Conservation (phyloP, 2,329 filamentous ascomycete species). For the Nothomitra cinnamomea region DNA sequence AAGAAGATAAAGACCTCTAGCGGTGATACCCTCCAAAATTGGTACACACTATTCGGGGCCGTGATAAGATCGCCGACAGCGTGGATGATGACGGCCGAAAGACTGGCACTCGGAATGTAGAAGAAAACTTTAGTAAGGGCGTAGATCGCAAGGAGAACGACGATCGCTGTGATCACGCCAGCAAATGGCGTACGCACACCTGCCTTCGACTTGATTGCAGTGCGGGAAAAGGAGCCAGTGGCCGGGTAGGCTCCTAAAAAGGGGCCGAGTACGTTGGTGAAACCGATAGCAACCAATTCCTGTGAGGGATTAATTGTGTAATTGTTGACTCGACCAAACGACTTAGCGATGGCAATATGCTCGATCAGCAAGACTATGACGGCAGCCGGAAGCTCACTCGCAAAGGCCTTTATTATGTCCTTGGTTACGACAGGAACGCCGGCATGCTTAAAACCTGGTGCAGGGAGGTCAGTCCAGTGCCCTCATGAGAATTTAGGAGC, state of each 20-base stretch:
- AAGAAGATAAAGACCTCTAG: conserved; percentile 88
- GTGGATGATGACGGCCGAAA: conserved; percentile 87
- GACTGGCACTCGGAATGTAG: conserved; percentile 69
- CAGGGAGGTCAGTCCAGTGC: background rate
- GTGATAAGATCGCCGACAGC: conserved; percentile 88
- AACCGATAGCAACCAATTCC: conserved; percentile 85
- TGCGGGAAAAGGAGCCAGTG: conserved; percentile 90
- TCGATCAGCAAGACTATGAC: conserved; percentile 94
- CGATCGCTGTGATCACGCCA: conserved; percentile 68
- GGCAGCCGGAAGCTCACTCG: conserved; percentile 58
- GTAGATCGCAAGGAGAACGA: conserved; percentile 83
- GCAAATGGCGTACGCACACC: conserved; percentile 84
- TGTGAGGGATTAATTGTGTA: conserved; percentile 93
- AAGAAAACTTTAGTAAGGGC: conserved; percentile 78
- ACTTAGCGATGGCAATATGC: conserved; percentile 94
- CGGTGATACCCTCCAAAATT: conserved; percentile 89
- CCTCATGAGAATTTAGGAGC: background rate
- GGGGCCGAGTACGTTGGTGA: conserved; percentile 76
- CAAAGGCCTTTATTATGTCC: conserved; percentile 50
- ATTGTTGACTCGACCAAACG: conserved; percentile 89
- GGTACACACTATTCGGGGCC: conserved; percentile 76
- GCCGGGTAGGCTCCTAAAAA: conserved; percentile 86
- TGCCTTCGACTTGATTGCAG: conserved; percentile 93
- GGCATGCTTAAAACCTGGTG: conserved; percentile 58
- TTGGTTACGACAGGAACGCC: conserved; percentile 52